Evolutionary conservation across 2,329 filamentous ascomycete species (phyloP), one percentile per base, ranked within the genome.

Genomic region (Mariannaea sp.): DNA sequence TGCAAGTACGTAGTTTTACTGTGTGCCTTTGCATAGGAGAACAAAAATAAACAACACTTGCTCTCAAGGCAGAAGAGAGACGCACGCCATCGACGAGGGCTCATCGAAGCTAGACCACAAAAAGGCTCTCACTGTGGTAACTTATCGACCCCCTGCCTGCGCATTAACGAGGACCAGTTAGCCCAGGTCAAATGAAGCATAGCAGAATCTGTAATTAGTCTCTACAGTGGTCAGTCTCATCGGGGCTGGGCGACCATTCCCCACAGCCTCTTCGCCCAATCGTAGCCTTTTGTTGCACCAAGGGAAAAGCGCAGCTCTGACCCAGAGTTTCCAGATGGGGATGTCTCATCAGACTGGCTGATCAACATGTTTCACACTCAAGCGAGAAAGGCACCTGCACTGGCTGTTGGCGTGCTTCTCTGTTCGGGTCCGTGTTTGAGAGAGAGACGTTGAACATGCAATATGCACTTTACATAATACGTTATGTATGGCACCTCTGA

Each of bases 41-140:
- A 47, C 33, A 36, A 17, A 22, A 22, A 16, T 30, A 14, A 16
- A 27, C 5, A 30, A 20, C 29, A 20, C 24, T 29, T 14, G 13
- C 27, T 26, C 42, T 24, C n/a, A n/a, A n/a, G n/a, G n/a, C n/a
- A n/a, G n/a, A n/a, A n/a, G n/a, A n/a, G n/a, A n/a, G 35, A 58
- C 50, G 60, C 56, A 58, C 41, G 58, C 53, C 60, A 54, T 55
- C 61, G 8, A 40, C 55, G 27, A 39, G 4, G 24, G 4, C 51
- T 46, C 47, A 53, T 40, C 38, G 49, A 38, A 49, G 48, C 53
- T 48, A 52, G 35, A 40, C 44, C 20, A 14, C 3, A 39, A 30
- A 49, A 42, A 30, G 36, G 22, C n/a, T 13, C 13, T n/a, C n/a
- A n/a, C n/a, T n/a, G n/a, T n/a, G n/a, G n/a, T n/a, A n/a, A 35